Evolutionary conservation across 192 early-diverging fungal species (phyloP), one percentile per base, ranked within the genome.

Genomic region (Coemansia sp.): DNA sequence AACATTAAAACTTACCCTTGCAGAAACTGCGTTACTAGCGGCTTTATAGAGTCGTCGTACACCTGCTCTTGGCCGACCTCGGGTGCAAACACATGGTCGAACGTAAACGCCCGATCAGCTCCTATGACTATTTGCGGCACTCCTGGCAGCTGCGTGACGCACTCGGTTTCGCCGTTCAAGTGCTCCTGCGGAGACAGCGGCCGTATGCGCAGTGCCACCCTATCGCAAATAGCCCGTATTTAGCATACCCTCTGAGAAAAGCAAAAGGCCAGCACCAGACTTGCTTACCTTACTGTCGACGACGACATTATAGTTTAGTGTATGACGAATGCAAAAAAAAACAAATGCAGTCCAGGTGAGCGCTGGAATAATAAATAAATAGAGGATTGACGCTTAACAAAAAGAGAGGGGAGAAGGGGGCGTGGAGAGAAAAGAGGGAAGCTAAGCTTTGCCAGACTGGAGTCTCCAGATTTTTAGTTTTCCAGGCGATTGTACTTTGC

Each of bases 51-150:
- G 0, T 69, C 64, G 43, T 84, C 78, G 65, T 88, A 95, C 37
- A 95, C 73, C 37, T 87, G 78, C 38, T 85, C 82, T 74, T 94
- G 89, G 8, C 83, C 64, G 14, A 86, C 80, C 38, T 83, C 71
- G n/a, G 85, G 78, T 23, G 83, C 85, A 80, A 90, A 93, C 21
- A 90, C 86, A 59, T 88, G 78, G 67, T 93, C 91, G 68, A 91
- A 93, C 35, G 82, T 85, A 62, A 87, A 89, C 21, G 72, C 73
- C 10, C 78, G 68, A 71, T 80, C 77, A n/a, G 77, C 77, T 12
- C 77, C 77, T 53, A 80, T 73, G 23, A 80, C 77, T 3, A 80
- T 73, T 41, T 80, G 77, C n/a, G 77, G 77, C 25, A 80, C 77
- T 45, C 71, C 77, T 10, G 77, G 77, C 39, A 80, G 68, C 64